phyloP scores from a whole-genome alignment of 495 filamentous ascomycete genomes.

The Penicillium coffeae region DNA sequence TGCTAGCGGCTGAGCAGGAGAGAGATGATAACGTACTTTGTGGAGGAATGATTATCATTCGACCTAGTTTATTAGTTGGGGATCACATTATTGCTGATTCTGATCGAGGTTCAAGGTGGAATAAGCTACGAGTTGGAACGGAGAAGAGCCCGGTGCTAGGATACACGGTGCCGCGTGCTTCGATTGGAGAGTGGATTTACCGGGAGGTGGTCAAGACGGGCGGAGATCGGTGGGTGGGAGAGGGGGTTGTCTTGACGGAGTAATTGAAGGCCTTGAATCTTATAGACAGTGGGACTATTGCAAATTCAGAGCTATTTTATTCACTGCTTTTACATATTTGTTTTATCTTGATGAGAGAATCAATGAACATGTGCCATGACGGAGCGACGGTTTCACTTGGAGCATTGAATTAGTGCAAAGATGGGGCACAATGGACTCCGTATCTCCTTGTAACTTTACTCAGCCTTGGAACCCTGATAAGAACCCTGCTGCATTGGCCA shows the following conservation, averaged over 20 bases:
- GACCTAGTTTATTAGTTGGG: conserved; percentile 32
- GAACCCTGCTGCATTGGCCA: no score
- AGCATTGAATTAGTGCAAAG: no score
- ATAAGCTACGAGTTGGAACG: conserved; percentile 29
- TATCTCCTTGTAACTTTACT: no score
- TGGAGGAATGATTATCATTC: conserved; percentile 27
- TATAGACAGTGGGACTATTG: not conserved
- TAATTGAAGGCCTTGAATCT: not conserved
- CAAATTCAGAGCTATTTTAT: no score
- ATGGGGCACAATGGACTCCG: no score
- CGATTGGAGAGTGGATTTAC: conserved; percentile 43
- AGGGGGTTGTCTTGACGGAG: conserved; percentile 33
- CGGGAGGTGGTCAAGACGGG: conserved; percentile 31
- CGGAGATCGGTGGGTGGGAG: conserved; percentile 33
- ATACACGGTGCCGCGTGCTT: conserved; percentile 34
- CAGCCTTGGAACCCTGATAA: no score
- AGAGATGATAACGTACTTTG: conserved; percentile 15
- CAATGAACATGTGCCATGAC: no score
- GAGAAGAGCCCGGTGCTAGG: conserved; percentile 33
- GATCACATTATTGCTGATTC: conserved; percentile 17
- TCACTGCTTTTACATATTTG: not conserved
- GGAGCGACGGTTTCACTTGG: no score
- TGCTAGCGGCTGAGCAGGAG: conserved; percentile 11
- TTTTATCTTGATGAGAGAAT: no score
- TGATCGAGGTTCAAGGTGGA: conserved; percentile 10